Base-by-base conservation (phyloP, 805 yeast species). In the Saccharomyces mikatae region DNA sequence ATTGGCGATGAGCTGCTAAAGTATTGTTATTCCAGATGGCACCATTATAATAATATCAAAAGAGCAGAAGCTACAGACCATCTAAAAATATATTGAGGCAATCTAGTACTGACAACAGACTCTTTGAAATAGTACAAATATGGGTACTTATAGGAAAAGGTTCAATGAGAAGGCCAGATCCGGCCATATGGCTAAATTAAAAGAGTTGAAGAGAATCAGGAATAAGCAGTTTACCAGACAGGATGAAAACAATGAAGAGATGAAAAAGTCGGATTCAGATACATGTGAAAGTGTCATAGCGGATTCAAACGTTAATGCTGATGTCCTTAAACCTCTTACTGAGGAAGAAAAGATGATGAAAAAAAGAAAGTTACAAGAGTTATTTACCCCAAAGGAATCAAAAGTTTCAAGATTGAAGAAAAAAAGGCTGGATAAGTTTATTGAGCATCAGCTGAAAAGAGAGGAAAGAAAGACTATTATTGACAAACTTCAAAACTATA, bases 391-490 rank as follows among this genome's bases (percentile, higher is more conserved):
- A 47, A 74, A 79, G 53, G 92, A 88, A 56, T 65, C 83, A 13
- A 89, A 89, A 64, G 70, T 87, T 41, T 82, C 91, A 0, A 74
- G 82, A 50, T 79, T 85, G 50, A 86, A 92, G 74, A 80, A 77
- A 76, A 80, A 82, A 87, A 73, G 98, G 55, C 72, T 92, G 47
- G 97, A 92, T 58, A 92, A 92, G 70, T 92, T 89, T 69, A 89
- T 92, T 41, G 96, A 90, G 55, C 96, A 88, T 71, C 97, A 90
- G 67, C 66, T 90, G 61, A 86, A 86, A 63, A 76, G 95, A 65
- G 96, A 92, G 68, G 98, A 92, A 71, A 87, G 87, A 69, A 87
- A 87, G 61, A 78, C 80, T 2, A 74, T 92, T 52, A 73, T 92
- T 47, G 83, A 85, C 59, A 90, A 89, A 67, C 74, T 92, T 46